Evolutionary conservation across 1,284 basidiomycete species (phyloP).

Genomic region (Ustilago cynodontis): DNA sequence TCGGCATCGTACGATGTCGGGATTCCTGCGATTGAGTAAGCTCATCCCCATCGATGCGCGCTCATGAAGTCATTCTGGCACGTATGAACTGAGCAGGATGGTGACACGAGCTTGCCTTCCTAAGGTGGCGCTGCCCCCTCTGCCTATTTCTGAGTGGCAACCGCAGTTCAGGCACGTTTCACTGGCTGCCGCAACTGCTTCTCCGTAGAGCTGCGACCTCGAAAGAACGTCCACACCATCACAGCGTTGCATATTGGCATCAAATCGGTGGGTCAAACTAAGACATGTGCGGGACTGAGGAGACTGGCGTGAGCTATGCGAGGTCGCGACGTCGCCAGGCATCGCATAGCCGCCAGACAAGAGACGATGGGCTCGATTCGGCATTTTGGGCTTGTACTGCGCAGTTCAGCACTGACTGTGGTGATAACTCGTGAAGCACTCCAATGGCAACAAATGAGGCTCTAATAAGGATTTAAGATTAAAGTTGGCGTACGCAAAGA

Average conservation of each 20-base stretch:
- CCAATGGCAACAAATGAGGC: neutral
- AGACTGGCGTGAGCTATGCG: neutral
- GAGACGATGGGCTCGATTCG: neutral
- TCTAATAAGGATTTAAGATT: neutral
- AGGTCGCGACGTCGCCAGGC: no score
- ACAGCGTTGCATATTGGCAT: neutral
- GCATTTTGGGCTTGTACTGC: neutral
- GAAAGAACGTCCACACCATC: neutral
- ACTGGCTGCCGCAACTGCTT: neutral
- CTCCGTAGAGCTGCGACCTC: neutral
- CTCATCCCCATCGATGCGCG: neutral
- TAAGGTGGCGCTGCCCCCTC: neutral
- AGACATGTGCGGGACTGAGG: neutral
- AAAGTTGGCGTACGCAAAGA: neutral
- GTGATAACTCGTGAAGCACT: neutral
- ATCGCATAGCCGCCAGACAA: neutral
- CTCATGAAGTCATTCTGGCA: neutral
- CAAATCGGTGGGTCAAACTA: neutral
- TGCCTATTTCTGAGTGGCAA: neutral
- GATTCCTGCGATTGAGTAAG: neutral
- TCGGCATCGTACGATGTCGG: neutral
- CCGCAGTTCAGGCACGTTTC: neutral
- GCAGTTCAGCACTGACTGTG: neutral
- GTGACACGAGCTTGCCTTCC: neutral
- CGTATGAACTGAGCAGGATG: neutral